A percentile compares a stretch with the other conserved stretches of the same genome.
phyloP scores from a whole-genome alignment of 345 rosid genomes.

The Populus deltoides region DNA sequence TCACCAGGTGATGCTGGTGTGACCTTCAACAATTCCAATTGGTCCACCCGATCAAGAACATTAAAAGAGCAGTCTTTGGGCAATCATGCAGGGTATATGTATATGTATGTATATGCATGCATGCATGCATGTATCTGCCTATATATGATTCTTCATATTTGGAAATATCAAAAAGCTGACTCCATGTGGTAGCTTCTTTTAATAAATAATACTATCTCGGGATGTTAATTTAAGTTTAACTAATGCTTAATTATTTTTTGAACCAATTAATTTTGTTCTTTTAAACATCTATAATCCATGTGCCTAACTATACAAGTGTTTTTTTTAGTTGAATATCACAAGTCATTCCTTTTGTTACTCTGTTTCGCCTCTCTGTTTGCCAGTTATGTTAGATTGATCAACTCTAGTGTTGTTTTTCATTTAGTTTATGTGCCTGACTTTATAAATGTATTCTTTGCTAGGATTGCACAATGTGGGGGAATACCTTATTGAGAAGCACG shows the following conservation, averaged over 20 bases:
- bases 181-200: slow-evolving; percentile 36
- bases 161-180: slow-evolving; percentile 47
- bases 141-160: slow-evolving; percentile 42
- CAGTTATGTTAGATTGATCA: too few species aligned
- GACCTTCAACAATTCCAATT: neutral
- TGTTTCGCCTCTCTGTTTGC: too few species aligned
- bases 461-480: fast-evolving
- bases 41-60: neutral
- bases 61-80: neutral
- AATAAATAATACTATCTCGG: neutral
- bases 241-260: neutral
- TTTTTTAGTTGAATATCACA: too few species aligned
- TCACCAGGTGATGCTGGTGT: neutral
- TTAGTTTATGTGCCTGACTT: too few species aligned
- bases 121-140: neutral
- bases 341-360: too few species aligned
- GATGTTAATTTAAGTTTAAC: neutral
- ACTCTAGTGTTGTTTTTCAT: too few species aligned
- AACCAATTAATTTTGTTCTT: too few species aligned
- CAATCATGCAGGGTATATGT: slow-evolving; percentile 34
- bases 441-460: too few species aligned
- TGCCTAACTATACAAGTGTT: too few species aligned
- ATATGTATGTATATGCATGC: slow-evolving; percentile 32
- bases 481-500: too few species aligned
- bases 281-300: too few species aligned